Evolutionary conservation across 1,139 yeast species (phyloP).

Genomic region (Pneumocystis canis): DNA sequence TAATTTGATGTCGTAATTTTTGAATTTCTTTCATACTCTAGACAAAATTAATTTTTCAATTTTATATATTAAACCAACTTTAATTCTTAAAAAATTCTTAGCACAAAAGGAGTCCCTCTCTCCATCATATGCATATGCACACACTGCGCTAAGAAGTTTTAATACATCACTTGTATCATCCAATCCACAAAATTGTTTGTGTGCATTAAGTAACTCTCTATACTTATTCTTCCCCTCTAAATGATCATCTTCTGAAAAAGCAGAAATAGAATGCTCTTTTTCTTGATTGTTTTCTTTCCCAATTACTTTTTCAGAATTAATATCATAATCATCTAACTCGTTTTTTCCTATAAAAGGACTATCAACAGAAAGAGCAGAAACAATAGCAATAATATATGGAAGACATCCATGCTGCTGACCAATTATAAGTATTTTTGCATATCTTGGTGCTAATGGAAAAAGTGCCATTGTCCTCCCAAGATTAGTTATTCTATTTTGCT

Average conservation of each 20-base stretch:
- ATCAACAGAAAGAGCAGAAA: slow-evolving; percentile 85
- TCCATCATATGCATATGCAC: slow-evolving; percentile 65
- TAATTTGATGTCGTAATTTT: slow-evolving; percentile 66
- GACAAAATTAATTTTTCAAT: slow-evolving; percentile 19
- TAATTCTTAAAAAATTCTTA: slow-evolving; percentile 44
- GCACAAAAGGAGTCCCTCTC: slow-evolving; percentile 32
- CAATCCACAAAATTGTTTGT: slow-evolving; percentile 46
- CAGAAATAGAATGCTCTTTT: slow-evolving; percentile 23
- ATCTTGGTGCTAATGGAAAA: slow-evolving; percentile 89
- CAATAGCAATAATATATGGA: slow-evolving; percentile 77
- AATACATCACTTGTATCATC: slow-evolving; percentile 67
- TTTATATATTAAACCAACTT: slow-evolving; percentile 21
- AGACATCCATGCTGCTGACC: slow-evolving; percentile 66
- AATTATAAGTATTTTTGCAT: slow-evolving; percentile 72
- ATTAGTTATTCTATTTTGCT: slow-evolving; percentile 42
- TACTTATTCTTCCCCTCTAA: slow-evolving; percentile 35
- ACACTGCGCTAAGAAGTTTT: slow-evolving; percentile 62
- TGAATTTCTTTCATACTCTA: slow-evolving; percentile 72
- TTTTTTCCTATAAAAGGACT: slow-evolving; percentile 35
- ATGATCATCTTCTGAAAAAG: slow-evolving; percentile 19
- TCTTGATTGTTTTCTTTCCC: slow-evolving; percentile 19
- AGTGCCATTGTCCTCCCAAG: slow-evolving; percentile 75
- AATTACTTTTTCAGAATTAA: slow-evolving; percentile 16
- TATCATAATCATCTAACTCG: slow-evolving; percentile 14
- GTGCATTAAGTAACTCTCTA: slow-evolving; percentile 38